Base-by-base conservation (phyloP, 148 eudicot species). In the Rhododendron simsii region DNA sequence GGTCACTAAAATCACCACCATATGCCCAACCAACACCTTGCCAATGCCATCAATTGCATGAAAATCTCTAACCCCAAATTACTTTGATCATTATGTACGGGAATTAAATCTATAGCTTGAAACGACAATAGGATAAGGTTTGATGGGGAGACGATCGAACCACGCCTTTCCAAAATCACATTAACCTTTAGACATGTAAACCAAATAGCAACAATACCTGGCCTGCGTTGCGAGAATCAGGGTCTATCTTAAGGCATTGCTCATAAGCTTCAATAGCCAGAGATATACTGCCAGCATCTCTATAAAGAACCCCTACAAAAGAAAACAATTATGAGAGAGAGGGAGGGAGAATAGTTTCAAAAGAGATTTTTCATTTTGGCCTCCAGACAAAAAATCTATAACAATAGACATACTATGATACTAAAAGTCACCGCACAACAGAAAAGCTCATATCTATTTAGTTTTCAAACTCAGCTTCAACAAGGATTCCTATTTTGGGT, bases 141-240 rank as follows among this genome's bases (percentile, higher is more conserved):
- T 59, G 10, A 65, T 65, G 33, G 33, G 33, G 33, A 65, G 73
- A 20, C 26, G 2, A 59, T 59, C 73, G 0, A 9, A 26, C 73
- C 13, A 8, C 0, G 11, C 2, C 28, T 63, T 63, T 63, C 28
- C 28, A 63, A 63, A 23, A 7, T 63, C 28, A 23, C 28, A 63
- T 63, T 50, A n/a, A 86, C 44, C 79, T 50, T 83, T 78, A 86
- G 35, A 13, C 55, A 80, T 50, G 33, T n/a, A 59, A 53, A 74
- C 12, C 20, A 47, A 48, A 44, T 1, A 51, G 78, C 51, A 55
- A 41, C 83, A 85, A 84, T 89, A 96, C 98, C 98, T 97, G 99
- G 88, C 99, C 99, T 50, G 99, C 99, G 90, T 98, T 98, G 76
- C 99, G 98, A 82, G 99, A 98, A 90, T 98, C 99, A n/a, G 98